Conservation (phyloP, 2,329 filamentous ascomycete genomes). For the Xylaria sp. region DNA sequence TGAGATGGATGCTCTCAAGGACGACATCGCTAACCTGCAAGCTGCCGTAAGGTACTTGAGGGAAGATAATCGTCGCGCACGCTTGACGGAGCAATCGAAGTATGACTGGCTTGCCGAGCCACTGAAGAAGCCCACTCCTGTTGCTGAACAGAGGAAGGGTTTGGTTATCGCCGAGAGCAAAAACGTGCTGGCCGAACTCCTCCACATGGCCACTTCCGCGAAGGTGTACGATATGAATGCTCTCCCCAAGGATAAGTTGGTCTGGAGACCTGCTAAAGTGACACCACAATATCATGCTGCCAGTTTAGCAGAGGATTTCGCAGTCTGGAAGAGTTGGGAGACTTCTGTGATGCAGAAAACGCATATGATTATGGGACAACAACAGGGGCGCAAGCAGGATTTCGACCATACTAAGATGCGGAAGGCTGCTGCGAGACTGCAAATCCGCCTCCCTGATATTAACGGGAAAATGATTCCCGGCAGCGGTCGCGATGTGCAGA, state of each 20-base stretch:
- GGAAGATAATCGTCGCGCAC: conserved; percentile 72
- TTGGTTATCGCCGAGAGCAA: conserved; percentile 70
- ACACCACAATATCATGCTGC: conserved; percentile 75
- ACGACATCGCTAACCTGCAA: conserved; percentile 73
- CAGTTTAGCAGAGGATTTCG: conserved; percentile 72
- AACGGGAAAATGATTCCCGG: conserved; percentile 58
- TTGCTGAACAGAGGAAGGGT: conserved; percentile 69
- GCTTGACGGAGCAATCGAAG: conserved; percentile 65
- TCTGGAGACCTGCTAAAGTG: conserved; percentile 72
- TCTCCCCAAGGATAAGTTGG: conserved; percentile 68
- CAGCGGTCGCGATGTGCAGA: conserved; percentile 57
- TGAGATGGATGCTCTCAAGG: conserved; percentile 77
- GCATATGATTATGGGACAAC: conserved; percentile 49
- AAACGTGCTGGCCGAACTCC: conserved; percentile 72
- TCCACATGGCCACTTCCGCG: conserved; percentile 68
- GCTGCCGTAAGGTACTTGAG: conserved; percentile 74
- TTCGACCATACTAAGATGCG: conserved; percentile 48
- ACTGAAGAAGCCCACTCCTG: conserved; percentile 60
- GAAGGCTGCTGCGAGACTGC: conserved; percentile 59
- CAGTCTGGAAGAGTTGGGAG: conserved; percentile 69
- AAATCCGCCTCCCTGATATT: conserved; percentile 60
- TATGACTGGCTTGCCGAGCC: conserved; percentile 74
- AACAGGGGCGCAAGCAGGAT: conserved; percentile 39
- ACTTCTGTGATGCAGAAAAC: conserved; percentile 65
- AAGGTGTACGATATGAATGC: conserved; percentile 68